phyloP scores from a whole-genome alignment of 2,329 filamentous ascomycete species.

The Pseudocercospora crystallina region DNA sequence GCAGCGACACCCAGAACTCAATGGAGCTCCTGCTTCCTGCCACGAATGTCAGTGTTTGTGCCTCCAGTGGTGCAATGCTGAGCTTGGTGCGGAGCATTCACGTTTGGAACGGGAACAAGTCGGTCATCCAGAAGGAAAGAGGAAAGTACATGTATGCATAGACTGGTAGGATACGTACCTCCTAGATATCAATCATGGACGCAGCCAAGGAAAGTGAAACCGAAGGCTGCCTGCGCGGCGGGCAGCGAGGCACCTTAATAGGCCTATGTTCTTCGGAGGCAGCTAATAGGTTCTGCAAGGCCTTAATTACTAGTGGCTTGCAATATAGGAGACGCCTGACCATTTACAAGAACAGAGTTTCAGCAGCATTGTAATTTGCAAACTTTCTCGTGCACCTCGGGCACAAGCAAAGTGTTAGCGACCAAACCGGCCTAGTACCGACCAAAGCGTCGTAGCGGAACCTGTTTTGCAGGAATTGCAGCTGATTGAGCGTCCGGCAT shows the following conservation, averaged over 20 bases:
- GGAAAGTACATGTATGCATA: too few species aligned
- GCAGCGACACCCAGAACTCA: too few species aligned
- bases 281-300: slow-evolving; percentile 20
- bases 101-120: too few species aligned
- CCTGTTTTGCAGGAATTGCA: too few species aligned
- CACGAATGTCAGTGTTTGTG: too few species aligned
- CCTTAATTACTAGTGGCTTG: slow-evolving; percentile 6
- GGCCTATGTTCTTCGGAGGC: slow-evolving; percentile 15
- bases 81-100: too few species aligned
- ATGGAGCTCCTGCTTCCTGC: too few species aligned
- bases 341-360: slow-evolving; percentile 8
- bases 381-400: too few species aligned
- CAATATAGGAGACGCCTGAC: slow-evolving; percentile 12
- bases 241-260: slow-evolving; percentile 11
- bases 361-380: neutral
- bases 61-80: too few species aligned
- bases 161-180: slow-evolving; percentile 6
- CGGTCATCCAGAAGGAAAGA: too few species aligned
- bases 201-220: slow-evolving; percentile 9
- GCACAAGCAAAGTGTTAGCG: too few species aligned
- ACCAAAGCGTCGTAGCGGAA: neutral
- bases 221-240: slow-evolving; percentile 4
- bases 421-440: neutral
- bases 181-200: slow-evolving; percentile 7
- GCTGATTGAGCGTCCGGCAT: neutral